Conservation (phyloP, 495 filamentous ascomycete species). For the Xylaria nigripes region DNA sequence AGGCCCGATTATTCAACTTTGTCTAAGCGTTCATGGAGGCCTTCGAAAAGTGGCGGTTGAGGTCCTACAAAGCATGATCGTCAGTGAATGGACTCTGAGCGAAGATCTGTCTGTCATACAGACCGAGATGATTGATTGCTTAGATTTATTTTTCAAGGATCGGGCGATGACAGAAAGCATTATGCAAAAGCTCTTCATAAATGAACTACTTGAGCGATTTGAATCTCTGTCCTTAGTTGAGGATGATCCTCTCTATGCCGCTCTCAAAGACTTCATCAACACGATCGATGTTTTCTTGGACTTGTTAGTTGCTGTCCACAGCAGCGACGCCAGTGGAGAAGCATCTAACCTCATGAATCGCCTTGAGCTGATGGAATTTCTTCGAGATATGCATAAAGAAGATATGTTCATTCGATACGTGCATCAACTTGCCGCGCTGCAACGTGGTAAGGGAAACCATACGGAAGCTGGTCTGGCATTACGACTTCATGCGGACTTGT, state of each 20-base stretch:
- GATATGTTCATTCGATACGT: constrained; percentile 97
- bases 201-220: constrained; percentile 76
- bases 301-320: constrained; percentile 86
- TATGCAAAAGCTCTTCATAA: constrained; percentile 84
- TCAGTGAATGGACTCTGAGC: constrained; percentile 96
- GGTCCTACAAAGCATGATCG: constrained; percentile 93
- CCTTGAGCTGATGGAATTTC: constrained; percentile 88
- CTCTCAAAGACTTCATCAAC: constrained; percentile 67
- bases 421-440: constrained; percentile 78
- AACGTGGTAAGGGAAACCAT: constrained; percentile 65
- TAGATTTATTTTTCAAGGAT: constrained; percentile 85
- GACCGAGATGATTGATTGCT: constrained; percentile 91
- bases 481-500: constrained; percentile 83
- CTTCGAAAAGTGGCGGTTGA: constrained; percentile 83
- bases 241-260: constrained; percentile 66
- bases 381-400: constrained; percentile 93
- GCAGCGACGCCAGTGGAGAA: constrained; percentile 58
- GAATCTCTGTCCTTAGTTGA: constrained; percentile 55
- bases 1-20: constrained; percentile 85
- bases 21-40: constrained; percentile 90
- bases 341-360: constrained; percentile 77
- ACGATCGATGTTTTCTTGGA: constrained; percentile 88
- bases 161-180: constrained; percentile 82
- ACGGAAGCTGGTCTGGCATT: constrained; percentile 90
- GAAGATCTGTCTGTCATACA: constrained; percentile 88